Percentiles rank a stretch among this genome's conserved stretches.
phyloP scores from a whole-genome alignment of 2,329 filamentous ascomycete genomes.

The Pseudocercospora fuligena region DNA sequence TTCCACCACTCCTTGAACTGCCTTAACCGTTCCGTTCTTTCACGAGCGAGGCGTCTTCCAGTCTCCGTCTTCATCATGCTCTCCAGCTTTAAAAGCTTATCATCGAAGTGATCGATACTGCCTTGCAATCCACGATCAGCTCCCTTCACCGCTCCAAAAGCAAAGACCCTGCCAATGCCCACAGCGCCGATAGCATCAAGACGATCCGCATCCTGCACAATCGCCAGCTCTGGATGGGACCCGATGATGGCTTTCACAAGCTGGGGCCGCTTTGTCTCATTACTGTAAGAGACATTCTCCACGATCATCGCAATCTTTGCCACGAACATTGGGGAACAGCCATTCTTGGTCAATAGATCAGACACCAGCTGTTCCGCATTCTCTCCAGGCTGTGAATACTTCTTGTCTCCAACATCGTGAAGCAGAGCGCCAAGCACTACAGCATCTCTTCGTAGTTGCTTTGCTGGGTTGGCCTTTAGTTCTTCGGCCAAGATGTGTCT shows the following conservation, averaged over 20 bases:
- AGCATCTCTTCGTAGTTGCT: constrained; percentile 35
- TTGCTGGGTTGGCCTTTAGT: constrained; percentile 29
- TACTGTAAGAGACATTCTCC: constrained; percentile 76
- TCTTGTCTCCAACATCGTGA: constrained; percentile 89
- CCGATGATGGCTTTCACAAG: constrained; percentile 66
- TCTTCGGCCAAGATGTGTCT: constrained; percentile 62
- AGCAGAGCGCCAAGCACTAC: constrained; percentile 56
- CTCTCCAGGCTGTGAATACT: constrained; percentile 63
- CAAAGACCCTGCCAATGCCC: constrained; percentile 78
- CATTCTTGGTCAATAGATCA: constrained; percentile 60
- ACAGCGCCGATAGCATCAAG: constrained; percentile 90
- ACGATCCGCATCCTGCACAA: constrained; percentile 91
- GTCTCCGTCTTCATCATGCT: constrained; percentile 63
- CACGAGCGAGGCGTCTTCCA: constrained; percentile 55
- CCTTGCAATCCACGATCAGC: constrained; percentile 60
- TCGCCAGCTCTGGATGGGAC: constrained; percentile 72
- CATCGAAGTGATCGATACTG: constrained; percentile 74
- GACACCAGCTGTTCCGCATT: constrained; percentile 64
- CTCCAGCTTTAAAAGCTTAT: constrained; percentile 72
- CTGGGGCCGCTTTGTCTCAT: constrained; percentile 69
- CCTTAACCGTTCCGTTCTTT: constrained; percentile 54
- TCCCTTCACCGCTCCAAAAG: constrained; percentile 70
- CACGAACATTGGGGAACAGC: constrained; percentile 64
- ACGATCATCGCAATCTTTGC: constrained; percentile 72
- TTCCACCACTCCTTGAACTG: constrained; percentile 61